These are phyloP conservation scores for Pistacia integerrima DNA, from an alignment of 345 rosid genomes.

Conservation along the genomic window DNA sequence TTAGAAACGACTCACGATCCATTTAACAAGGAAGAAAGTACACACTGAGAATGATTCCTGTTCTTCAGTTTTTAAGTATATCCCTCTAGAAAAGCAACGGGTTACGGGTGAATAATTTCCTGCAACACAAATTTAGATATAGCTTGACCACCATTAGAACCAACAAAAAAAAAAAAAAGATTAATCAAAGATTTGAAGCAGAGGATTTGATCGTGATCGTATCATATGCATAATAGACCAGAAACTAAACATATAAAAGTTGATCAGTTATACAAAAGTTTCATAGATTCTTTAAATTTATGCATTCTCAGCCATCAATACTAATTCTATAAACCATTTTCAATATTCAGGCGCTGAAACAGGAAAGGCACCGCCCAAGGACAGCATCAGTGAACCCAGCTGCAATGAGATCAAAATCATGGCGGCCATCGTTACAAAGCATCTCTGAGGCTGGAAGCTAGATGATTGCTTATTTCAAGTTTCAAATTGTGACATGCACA, in stretches of 20 bases:
- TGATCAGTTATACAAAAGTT: background rate
- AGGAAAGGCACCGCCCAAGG: slow-evolving; percentile 54
- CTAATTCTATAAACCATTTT: background rate
- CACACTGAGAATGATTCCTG: background rate
- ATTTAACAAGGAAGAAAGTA: background rate
- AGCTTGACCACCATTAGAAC: background rate
- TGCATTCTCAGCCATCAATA: background rate
- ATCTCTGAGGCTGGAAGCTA: slow-evolving; percentile 74
- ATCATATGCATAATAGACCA: background rate
- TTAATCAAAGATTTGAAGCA: background rate
- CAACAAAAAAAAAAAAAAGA: background rate
- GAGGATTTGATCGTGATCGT: background rate
- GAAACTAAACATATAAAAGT: background rate
- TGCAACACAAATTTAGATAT: slow-evolving; percentile 2
- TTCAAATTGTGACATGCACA: slow-evolving; percentile 5
- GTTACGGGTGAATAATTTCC: background rate
- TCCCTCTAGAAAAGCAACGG: too few species aligned
- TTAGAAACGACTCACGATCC: background rate
- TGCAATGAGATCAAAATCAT: slow-evolving; percentile 58
- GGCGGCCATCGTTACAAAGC: slow-evolving; percentile 90
- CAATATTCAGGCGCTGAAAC: slow-evolving; percentile 44
- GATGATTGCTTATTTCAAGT: slow-evolving; percentile 35
- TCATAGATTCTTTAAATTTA: background rate
- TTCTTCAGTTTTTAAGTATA: too few species aligned
- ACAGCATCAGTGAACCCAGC: slow-evolving; percentile 42